Evolutionary conservation across 2,329 filamentous ascomycete genomes (phyloP).

Genomic region (Chaetomiaceae sp.): DNA sequence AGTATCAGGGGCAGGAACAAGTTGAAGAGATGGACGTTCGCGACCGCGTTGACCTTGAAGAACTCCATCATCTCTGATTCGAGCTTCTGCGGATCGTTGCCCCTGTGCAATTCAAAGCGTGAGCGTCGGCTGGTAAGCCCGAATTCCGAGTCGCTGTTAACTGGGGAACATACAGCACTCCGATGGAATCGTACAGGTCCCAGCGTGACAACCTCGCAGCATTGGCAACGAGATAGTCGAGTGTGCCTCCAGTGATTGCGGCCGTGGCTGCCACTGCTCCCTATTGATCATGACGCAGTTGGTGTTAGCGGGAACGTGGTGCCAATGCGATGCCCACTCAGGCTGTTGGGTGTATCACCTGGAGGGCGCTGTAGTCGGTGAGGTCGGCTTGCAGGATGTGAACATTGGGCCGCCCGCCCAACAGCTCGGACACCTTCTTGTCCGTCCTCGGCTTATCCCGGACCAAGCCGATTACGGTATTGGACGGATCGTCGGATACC

Average conservation of each 20-base stretch:
- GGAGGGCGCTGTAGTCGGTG: constrained; percentile 31
- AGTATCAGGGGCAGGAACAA: constrained; percentile 49
- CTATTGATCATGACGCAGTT: too few species aligned
- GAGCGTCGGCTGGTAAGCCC: too few species aligned
- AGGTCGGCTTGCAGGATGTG: constrained; percentile 41
- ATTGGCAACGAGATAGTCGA: too few species aligned
- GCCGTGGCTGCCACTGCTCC: constrained; percentile 25
- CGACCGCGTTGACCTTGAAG: constrained; percentile 47
- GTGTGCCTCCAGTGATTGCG: too few species aligned
- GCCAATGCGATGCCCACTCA: too few species aligned
- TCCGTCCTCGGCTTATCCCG: constrained; percentile 43
- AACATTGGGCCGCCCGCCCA: constrained; percentile 31
- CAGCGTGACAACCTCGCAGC: constrained; percentile 34
- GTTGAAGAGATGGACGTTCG: constrained; percentile 49
- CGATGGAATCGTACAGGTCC: too few species aligned
- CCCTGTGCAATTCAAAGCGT: too few species aligned
- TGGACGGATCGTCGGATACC: constrained; percentile 40
- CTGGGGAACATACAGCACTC: too few species aligned
- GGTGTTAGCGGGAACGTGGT: neutral
- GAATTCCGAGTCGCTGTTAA: too few species aligned
- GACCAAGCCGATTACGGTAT: constrained; percentile 44
- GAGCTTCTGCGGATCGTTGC: constrained; percentile 31
- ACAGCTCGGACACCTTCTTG: constrained; percentile 34
- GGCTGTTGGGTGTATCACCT: constrained; percentile 30
- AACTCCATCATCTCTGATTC: constrained; percentile 31